phyloP scores from a whole-genome alignment of 2,329 filamentous ascomycete species.

The Ophiosphaerella narmari region DNA sequence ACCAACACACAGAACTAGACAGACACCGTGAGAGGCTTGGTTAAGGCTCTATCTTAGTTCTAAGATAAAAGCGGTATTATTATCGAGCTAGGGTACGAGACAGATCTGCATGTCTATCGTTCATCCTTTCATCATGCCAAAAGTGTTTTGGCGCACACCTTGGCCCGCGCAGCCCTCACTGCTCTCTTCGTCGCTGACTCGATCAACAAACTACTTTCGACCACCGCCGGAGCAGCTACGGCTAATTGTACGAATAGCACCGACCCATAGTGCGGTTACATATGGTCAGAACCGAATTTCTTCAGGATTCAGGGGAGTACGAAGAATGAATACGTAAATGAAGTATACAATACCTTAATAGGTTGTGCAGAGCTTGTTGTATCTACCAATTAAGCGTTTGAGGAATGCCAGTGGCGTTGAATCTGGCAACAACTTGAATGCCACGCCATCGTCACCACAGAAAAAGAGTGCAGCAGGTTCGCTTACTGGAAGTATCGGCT shows the following conservation, averaged over 20 bases:
- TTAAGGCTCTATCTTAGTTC: slow-evolving; percentile 35
- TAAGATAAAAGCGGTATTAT: slow-evolving; percentile 59
- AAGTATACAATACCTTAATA: slow-evolving; percentile 26
- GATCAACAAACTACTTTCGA: slow-evolving; percentile 18
- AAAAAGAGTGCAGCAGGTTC: slow-evolving; percentile 11
- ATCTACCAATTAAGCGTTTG: slow-evolving; percentile 14
- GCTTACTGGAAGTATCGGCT: slow-evolving; percentile 9
- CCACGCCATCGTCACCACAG: slow-evolving; percentile 3
- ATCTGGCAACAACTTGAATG: slow-evolving; percentile 3
- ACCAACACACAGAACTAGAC: slow-evolving; percentile 31
- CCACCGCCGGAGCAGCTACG: slow-evolving; percentile 29
- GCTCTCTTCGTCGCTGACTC: slow-evolving; percentile 23
- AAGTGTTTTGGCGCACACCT: slow-evolving; percentile 26
- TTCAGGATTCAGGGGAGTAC: slow-evolving; percentile 5
- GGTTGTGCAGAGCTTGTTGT: slow-evolving; percentile 30
- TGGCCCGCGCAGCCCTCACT: slow-evolving; percentile 25
- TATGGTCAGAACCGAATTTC: slow-evolving; percentile 9
- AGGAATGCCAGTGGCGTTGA: not conserved
- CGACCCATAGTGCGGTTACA: slow-evolving; percentile 14
- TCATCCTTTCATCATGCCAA: slow-evolving; percentile 47
- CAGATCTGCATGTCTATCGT: too few relatives aligned
- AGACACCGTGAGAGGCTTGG: slow-evolving; percentile 21
- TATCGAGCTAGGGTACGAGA: slow-evolving; percentile 65
- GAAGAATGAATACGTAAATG: slow-evolving; percentile 19
- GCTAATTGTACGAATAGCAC: slow-evolving; percentile 13